Evolutionary conservation across 169 alveolate species (phyloP).

Genomic region (Plasmodium vinckei): DNA sequence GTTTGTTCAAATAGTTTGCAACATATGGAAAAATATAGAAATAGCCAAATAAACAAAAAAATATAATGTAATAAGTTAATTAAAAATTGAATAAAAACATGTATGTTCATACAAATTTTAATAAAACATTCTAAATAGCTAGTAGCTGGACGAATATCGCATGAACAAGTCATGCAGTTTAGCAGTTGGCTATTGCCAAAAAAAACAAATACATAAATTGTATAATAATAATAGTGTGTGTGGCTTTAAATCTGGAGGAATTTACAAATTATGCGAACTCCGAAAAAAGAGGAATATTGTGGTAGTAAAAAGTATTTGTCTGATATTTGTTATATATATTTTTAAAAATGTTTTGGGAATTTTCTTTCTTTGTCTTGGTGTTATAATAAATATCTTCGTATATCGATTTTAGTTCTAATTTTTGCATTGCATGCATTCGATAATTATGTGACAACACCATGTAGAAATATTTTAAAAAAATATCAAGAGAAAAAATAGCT

Average conservation of each 20-base stretch:
- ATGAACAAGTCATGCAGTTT: no score
- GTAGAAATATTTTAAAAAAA: constrained; percentile 26
- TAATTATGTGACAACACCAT: constrained; percentile 36
- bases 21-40: no score
- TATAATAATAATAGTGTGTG: no score
- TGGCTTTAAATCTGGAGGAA: background rate
- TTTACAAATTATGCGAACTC: constrained; percentile 8
- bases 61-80: no score
- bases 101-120: no score
- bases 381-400: constrained; percentile 45
- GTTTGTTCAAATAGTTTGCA: no score
- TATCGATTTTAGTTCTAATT: constrained; percentile 44
- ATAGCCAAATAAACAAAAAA: no score
- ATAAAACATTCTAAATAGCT: no score
- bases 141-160: no score
- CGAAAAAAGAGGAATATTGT: constrained; percentile 60
- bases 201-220: no score
- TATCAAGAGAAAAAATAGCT: constrained; percentile 14
- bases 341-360: background rate
- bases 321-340: constrained; percentile 35
- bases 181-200: no score
- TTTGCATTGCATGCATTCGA: constrained; percentile 10
- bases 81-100: no score
- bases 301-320: constrained; percentile 35
- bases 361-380: background rate